Base-by-base conservation (phyloP, 306 rosid species). In the Abrus precatorius region DNA sequence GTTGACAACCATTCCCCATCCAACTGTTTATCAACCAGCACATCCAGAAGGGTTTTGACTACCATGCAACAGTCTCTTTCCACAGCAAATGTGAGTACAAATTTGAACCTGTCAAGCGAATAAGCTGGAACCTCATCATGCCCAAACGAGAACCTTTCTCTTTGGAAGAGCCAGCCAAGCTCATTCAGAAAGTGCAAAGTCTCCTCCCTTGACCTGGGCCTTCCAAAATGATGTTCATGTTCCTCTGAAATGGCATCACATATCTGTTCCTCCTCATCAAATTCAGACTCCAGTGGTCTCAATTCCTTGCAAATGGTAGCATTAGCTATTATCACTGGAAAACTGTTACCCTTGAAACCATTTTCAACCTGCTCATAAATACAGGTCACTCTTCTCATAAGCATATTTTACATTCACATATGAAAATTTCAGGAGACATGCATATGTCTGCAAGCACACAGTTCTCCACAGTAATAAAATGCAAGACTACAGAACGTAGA, bases 91-190 rank as follows among this genome's bases (percentile, higher is more conserved):
- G 89, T 73, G 80, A 94, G 91, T 75, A 92, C 76, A 81, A 88
- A 92, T 79, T 85, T 92, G 89, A 91, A 88, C 66, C 98, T 95
- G 76, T 91, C 79, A 27, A 90, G 90, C 0, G 91, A 78, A 84
- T 83, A 89, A 75, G 60, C 69, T n/a, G 90, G 85, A 83, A 74
- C 84, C 64, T 86, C 86, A 33, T 86, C 86, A 33, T 75, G 77
- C 85, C 78, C 72, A 36, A 84, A 82, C 28, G 85, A 62, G 59
- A 64, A 70, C 62, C 88, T 84, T 83, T 84, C 87, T 64, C 92
- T 88, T 84, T 94, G 96, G 86, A 94, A 94, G 55, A 94, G 86
- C 98, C 98, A 94, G 29, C 98, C 98, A 66, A 94, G 94, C 89
- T 94, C 97, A 82, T 94, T 92, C 84, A 94, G 11, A 71, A 94